Percentiles rank a stretch among this genome's conserved stretches.
phyloP scores from a whole-genome alignment of 345 rosid genomes.

The Eucalyptus victrix region DNA sequence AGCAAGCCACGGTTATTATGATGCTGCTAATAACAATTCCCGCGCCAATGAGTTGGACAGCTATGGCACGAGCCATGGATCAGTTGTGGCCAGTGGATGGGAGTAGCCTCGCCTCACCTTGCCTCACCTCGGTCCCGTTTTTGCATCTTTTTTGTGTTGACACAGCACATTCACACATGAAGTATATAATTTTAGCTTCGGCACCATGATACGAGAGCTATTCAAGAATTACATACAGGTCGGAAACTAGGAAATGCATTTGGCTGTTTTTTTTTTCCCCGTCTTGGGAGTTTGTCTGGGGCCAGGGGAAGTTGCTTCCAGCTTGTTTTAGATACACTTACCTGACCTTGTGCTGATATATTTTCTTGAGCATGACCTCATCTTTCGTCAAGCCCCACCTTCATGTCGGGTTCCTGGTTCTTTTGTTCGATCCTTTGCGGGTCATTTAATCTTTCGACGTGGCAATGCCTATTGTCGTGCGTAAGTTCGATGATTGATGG shows the following conservation, averaged over 20 bases:
- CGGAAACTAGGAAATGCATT: neutral
- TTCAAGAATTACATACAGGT: neutral
- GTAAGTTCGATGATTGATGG: neutral
- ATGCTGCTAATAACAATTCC: neutral
- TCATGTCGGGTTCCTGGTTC: neutral
- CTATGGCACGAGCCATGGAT: neutral
- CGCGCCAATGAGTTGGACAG: neutral
- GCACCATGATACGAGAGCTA: neutral
- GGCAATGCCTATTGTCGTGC: neutral
- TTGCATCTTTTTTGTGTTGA: neutral
- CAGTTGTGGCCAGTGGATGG: slow-evolving; percentile 22
- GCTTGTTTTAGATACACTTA: neutral
- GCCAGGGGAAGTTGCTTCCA: neutral
- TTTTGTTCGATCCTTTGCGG: neutral
- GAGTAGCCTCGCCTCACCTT: neutral
- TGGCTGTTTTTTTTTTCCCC: neutral
- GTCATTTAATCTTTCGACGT: neutral
- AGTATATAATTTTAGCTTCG: neutral
- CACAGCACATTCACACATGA: neutral
- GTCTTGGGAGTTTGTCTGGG: neutral
- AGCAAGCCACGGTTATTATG: neutral
- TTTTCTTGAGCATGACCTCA: neutral
- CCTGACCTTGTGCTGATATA: neutral
- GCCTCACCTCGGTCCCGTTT: neutral
- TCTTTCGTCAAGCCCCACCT: neutral